A percentile compares a stretch with the other conserved stretches of the same genome.
phyloP scores from a whole-genome alignment of 2,329 filamentous ascomycete genomes.

The Fusarium praegraminearum region DNA sequence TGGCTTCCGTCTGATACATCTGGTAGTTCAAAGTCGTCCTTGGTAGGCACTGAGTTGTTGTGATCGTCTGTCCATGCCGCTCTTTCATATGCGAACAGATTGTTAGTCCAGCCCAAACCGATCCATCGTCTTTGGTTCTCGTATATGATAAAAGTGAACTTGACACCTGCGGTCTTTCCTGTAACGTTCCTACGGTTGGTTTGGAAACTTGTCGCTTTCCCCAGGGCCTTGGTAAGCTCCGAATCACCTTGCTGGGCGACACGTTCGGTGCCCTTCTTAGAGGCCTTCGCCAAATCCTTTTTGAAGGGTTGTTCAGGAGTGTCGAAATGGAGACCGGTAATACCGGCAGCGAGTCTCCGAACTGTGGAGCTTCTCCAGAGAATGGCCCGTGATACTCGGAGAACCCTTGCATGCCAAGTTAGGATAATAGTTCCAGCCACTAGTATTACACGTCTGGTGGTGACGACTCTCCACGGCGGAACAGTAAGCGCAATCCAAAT shows the following conservation, averaged over 20 bases:
- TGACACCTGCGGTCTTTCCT: slow-evolving; percentile 79
- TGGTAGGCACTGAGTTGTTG: slow-evolving; percentile 80
- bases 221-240: slow-evolving; percentile 61
- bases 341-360: slow-evolving; percentile 73
- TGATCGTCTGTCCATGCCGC: slow-evolving; percentile 97
- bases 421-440: slow-evolving; percentile 86
- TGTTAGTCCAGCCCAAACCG: slow-evolving; percentile 93
- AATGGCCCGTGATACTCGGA: slow-evolving; percentile 85
- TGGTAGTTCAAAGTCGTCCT: slow-evolving; percentile 74
- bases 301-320: slow-evolving; percentile 55
- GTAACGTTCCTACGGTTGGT: slow-evolving; percentile 52
- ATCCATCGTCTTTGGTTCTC: slow-evolving; percentile 98
- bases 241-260: slow-evolving; percentile 52
- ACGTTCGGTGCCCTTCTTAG: slow-evolving; percentile 35
- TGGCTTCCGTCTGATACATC: slow-evolving; percentile 70
- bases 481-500: slow-evolving; percentile 87
- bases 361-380: slow-evolving; percentile 89
- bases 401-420: slow-evolving; percentile 92
- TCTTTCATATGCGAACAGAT: slow-evolving; percentile 89
- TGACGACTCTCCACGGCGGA: slow-evolving; percentile 86
- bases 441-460: slow-evolving; percentile 85
- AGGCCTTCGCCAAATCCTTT: slow-evolving; percentile 46
- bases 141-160: slow-evolving; percentile 96
- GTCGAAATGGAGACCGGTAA: slow-evolving; percentile 85
- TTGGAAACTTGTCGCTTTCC: slow-evolving; percentile 44